A percentile compares a stretch with the other conserved stretches of the same genome.
These are phyloP conservation scores for Talaromyces sp. DNA, from an alignment of 2,329 filamentous ascomycete species.

Conservation along the genomic window DNA sequence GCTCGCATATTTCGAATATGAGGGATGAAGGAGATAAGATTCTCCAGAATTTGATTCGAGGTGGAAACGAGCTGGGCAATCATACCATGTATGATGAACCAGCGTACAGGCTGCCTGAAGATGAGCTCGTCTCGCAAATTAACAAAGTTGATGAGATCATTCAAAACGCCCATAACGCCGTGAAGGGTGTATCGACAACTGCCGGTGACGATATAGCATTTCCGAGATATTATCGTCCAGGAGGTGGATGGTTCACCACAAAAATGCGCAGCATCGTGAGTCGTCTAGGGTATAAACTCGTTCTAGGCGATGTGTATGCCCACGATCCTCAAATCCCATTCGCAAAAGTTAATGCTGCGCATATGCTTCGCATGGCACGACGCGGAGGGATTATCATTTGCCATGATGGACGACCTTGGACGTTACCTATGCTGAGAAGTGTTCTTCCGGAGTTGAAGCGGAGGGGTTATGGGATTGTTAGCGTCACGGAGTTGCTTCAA, in stretches of 20 bases:
- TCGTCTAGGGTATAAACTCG: conserved; percentile 65
- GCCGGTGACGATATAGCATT: conserved; percentile 32
- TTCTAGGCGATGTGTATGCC: conserved; percentile 83
- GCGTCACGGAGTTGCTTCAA: conserved; percentile 65
- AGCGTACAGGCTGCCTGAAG: conserved; percentile 59
- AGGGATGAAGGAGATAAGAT: conserved; percentile 43
- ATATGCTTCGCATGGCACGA: conserved; percentile 75
- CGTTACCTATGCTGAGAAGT: conserved; percentile 69
- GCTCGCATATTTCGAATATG: conserved; percentile 64
- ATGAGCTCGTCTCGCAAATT: conserved; percentile 64
- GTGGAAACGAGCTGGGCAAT: conserved; percentile 74
- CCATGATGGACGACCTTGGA: conserved; percentile 83
- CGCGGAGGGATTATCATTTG: conserved; percentile 80
- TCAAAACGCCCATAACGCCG: conserved; percentile 51
- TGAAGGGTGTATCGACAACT: conserved; percentile 24
- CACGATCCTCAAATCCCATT: conserved; percentile 83
- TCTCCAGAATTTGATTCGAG: conserved; percentile 58
- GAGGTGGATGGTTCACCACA: conserved; percentile 76
- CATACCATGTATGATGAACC: conserved; percentile 89
- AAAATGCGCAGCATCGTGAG: conserved; percentile 63
- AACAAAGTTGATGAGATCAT: conserved; percentile 62
- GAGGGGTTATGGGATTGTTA: conserved; percentile 70
- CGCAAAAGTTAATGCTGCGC: conserved; percentile 68
- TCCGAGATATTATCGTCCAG: conserved; percentile 74
- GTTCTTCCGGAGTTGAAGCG: conserved; percentile 70